Evolutionary conservation across 179 eudicot species (phyloP).

Genomic region (Silene coronaria): DNA sequence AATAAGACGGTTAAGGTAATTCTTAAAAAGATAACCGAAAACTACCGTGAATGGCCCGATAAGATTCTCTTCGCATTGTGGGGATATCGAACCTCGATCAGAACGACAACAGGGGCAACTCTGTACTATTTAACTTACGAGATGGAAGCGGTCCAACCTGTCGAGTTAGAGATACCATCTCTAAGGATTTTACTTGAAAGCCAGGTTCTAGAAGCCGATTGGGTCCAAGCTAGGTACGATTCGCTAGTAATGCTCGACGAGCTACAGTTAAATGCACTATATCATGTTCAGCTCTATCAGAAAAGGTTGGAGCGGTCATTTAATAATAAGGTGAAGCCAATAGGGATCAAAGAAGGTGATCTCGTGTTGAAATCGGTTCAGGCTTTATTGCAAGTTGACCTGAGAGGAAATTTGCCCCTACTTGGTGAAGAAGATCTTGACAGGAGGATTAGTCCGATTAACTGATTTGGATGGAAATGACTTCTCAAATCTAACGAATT

Average conservation of each 20-base stretch:
- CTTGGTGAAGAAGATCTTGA: not conserved
- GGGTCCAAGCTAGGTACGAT: too few species aligned
- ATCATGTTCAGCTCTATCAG: too few species aligned
- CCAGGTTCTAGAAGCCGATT: too few species aligned
- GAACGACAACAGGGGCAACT: not conserved
- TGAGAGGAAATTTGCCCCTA: not conserved
- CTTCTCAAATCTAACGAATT: too few species aligned
- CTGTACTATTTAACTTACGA: constrained; percentile 7
- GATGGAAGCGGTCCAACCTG: too few species aligned
- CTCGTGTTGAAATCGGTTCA: not conserved
- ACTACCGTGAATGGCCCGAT: not conserved
- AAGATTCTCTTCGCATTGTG: not conserved
- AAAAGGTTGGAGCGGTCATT: too few species aligned
- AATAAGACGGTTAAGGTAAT: constrained; percentile 14
- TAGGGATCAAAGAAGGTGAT: not conserved
- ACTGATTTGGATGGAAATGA: not conserved
- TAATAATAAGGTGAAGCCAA: too few species aligned
- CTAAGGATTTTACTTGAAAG: too few species aligned
- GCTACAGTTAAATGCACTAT: too few species aligned
- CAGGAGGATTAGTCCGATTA: not conserved
- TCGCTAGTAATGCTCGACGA: too few species aligned
- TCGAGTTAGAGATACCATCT: too few species aligned
- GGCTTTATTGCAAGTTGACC: not conserved
- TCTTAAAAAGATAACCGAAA: not conserved
- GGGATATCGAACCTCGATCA: not conserved